Evolutionary conservation across 192 early-diverging fungal species (phyloP).

Genomic region (Dimargaris cristalligena): DNA sequence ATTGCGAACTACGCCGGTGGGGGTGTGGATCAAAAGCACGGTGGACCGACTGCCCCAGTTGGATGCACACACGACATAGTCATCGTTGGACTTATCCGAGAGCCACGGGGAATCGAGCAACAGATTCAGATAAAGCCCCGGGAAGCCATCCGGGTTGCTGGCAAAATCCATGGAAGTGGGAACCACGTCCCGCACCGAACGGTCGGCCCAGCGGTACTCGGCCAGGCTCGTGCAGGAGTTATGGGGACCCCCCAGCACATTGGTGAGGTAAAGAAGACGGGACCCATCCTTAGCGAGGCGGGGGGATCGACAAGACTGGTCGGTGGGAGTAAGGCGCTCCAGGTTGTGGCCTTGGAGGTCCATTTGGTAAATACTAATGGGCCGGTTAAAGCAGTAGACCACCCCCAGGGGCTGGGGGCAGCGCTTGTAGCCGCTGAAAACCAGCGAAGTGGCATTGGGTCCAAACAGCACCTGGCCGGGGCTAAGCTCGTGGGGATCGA

Average conservation of each 20-base stretch:
- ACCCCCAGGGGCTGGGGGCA: constrained; percentile 39
- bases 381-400: constrained; percentile 49
- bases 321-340: constrained; percentile 12
- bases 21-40: constrained; percentile 25
- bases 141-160: constrained; percentile 30
- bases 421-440: constrained; percentile 48
- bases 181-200: not conserved
- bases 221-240: constrained; percentile 35
- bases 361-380: constrained; percentile 34
- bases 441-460: constrained; percentile 28
- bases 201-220: constrained; percentile 18
- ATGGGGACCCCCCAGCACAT: constrained; percentile 48
- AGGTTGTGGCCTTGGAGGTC: constrained; percentile 26
- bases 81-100: not conserved
- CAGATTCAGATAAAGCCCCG: constrained; percentile 47
- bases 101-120: constrained; percentile 26
- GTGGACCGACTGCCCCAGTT: constrained; percentile 25
- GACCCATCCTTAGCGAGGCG: constrained; percentile 33
- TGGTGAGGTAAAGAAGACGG: constrained; percentile 42
- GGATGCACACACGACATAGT: constrained; percentile 17
- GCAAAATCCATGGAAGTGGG: constrained; percentile 5
- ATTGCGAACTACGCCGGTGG: constrained; percentile 28
- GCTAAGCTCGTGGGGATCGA: constrained; percentile 15
- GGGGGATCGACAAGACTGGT: constrained; percentile 38
- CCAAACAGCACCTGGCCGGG: constrained; percentile 32